Evolutionary conservation across 176 grass and related monocot species (phyloP), one percentile per base, ranked within the genome.

Genomic region (Rhynchospora pubera): DNA sequence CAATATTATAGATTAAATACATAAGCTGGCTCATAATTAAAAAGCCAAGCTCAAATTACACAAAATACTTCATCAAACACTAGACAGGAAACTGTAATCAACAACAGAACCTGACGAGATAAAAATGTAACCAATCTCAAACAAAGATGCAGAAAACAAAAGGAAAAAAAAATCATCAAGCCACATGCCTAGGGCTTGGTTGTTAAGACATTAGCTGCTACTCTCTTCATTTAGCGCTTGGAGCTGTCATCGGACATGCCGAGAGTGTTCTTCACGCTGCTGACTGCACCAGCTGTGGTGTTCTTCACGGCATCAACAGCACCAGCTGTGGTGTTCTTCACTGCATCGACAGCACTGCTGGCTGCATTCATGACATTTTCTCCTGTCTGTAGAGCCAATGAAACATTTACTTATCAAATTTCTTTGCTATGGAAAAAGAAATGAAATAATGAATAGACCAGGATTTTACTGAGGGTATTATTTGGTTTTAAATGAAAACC

Each of bases 221-320:
- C 13, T 56, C 52, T 77, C 72, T 56, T 77, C 50, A 32, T 56
- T 77, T 14, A 77, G 72, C 22, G 50, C 72, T 77, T 77, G 72
- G 72, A 77, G 24, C 72, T 56, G 23, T 77, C 72, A 15, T 77
- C 72, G 0, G 72, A 77, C 72, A 77, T 77, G 72, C 72, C 72
- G 30, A 77, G 72, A 14, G 79, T 82, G 26, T 21, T 82, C 61
- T 53, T 82, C 79, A 82, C 43, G 7, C 19, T 26, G 14, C 22
- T 61, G 0, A 65, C 43, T 9, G 79, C 79, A 28, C 79, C 79
- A 9, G 58, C 59, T 11, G 79, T 65, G 23, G 79, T 82, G 59
- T 34, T 82, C 79, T 66, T 82, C 61, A 82, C 61, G 23, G 59
- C 62, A 62, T 82, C 61, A 2, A 62, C 79, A 66, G 79, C 59